These are phyloP conservation scores for Solanum habrochaites DNA, from an alignment of 257 asterid species.

Conservation along the genomic window DNA sequence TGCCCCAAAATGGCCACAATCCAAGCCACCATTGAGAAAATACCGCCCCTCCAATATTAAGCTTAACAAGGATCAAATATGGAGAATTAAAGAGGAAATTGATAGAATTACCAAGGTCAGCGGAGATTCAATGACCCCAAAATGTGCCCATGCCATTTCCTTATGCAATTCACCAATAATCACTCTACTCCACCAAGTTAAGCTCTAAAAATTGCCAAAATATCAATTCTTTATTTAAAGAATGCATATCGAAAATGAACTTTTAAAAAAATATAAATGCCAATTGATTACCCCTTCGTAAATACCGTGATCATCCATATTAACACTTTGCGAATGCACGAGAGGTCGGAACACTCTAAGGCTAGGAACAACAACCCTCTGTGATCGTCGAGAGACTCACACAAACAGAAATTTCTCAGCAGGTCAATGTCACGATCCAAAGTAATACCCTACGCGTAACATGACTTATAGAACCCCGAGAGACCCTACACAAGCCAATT, in stretches of 20 bases:
- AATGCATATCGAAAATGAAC: neutral
- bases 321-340: rapidly evolving
- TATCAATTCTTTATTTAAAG: neutral
- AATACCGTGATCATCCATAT: neutral
- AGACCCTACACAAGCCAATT: too few relatives aligned
- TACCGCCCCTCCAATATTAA: too few relatives aligned
- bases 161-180: neutral
- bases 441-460: too few relatives aligned
- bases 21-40: too few relatives aligned
- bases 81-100: too few relatives aligned
- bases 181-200: neutral
- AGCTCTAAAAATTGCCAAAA: neutral
- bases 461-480: too few relatives aligned
- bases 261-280: neutral
- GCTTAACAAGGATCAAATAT: too few relatives aligned
- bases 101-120: neutral
- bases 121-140: neutral
- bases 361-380: neutral
- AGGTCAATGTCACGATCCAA: too few relatives aligned
- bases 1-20: too few relatives aligned
- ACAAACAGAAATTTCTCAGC: neutral
- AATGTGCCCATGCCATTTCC: neutral
- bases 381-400: neutral
- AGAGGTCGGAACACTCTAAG: neutral
- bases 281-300: neutral